Evolutionary conservation across 2,329 filamentous ascomycete species (phyloP), one percentile per base, ranked within the genome.

Genomic region (Phoma sp.): DNA sequence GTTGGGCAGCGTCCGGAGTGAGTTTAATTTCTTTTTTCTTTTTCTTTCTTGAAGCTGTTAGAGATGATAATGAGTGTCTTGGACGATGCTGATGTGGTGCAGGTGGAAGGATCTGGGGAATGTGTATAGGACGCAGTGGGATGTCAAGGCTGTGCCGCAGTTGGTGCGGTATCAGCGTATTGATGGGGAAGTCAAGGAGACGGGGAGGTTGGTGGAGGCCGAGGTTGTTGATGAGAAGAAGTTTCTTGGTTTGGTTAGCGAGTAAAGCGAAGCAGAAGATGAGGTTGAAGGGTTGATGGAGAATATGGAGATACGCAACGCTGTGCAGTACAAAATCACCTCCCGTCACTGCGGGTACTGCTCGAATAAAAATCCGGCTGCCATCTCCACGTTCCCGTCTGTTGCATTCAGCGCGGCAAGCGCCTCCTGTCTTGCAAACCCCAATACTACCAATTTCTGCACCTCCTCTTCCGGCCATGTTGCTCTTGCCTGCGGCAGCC

Each of bases 341-440:
- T 38, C 12, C 36, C 17, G 2, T 37, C 21, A 55, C 40, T 55
- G 51, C 15, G 68, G 69, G 58, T 71, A 70, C 29, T 73, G 67
- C 46, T 80, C 77, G 49, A 82, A 80, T 33, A 82, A 58, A 21
- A 82, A 72, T 9, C 77, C 78, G 22, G 80, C 80, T 6, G 80
- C 80, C 55, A 79, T 71, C 46, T 82, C 80, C 7, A 80, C 78
- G 55, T 81, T 78, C 1, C 80, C 79, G n/a, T 76, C 75, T 15
- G 79, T 81, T 8, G 76, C 75, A 62, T 81, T 80, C 55, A 82
- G 58, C 25, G 80, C 80, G 2, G 76, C 77, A 33, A 81, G 63
- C n/a, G 78, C 80, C 55, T 80, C 77, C 38, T 76, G 74, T 27
- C 76, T 70, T 43, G 69, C 74, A 56, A 81, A 81, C 1, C 80